phyloP scores from a whole-genome alignment of 805 yeast genomes.

The Alloascoidea hylecoeti region DNA sequence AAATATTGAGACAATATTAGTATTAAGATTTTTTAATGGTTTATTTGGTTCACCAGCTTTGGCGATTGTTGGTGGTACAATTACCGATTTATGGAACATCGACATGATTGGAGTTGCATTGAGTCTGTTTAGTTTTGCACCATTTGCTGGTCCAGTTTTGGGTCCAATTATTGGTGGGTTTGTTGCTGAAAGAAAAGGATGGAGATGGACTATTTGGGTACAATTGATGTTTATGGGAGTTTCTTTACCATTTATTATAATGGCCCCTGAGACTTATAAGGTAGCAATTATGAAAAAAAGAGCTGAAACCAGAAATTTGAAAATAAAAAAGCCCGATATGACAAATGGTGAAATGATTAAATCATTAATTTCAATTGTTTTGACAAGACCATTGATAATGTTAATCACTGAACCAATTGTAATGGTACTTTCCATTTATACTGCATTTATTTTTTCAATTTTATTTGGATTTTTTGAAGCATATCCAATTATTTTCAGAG shows the following conservation, averaged over 20 bases:
- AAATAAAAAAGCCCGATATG: constrained; percentile 23
- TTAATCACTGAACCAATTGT: constrained; percentile 65
- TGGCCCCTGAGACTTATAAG: constrained; percentile 58
- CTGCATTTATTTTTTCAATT: constrained; percentile 38
- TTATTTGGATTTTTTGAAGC: constrained; percentile 43
- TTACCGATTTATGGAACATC: constrained; percentile 60
- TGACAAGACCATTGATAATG: constrained; percentile 56
- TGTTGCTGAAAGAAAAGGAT: constrained; percentile 39
- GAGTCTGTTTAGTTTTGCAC: constrained; percentile 50
- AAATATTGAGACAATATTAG: constrained; percentile 45
- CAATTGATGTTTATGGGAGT: constrained; percentile 52
- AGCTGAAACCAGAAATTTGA: constrained; percentile 45
- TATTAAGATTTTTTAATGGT: constrained; percentile 65
- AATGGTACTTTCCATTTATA: constrained; percentile 32
- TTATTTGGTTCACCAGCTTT: constrained; percentile 70
- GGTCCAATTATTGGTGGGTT: constrained; percentile 52
- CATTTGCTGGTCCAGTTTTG: constrained; percentile 47
- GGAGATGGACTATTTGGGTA: constrained; percentile 67
- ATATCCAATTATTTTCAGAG: constrained; percentile 34
- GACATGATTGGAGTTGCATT: constrained; percentile 54
- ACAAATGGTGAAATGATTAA: constrained; percentile 25
- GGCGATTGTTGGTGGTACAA: constrained; percentile 78
- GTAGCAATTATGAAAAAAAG: constrained; percentile 46
- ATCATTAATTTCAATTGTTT: constrained; percentile 30
- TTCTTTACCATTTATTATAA: constrained; percentile 28